Conservation (phyloP, 1,139 yeast genomes). For the Zygoascus hellenicus region DNA sequence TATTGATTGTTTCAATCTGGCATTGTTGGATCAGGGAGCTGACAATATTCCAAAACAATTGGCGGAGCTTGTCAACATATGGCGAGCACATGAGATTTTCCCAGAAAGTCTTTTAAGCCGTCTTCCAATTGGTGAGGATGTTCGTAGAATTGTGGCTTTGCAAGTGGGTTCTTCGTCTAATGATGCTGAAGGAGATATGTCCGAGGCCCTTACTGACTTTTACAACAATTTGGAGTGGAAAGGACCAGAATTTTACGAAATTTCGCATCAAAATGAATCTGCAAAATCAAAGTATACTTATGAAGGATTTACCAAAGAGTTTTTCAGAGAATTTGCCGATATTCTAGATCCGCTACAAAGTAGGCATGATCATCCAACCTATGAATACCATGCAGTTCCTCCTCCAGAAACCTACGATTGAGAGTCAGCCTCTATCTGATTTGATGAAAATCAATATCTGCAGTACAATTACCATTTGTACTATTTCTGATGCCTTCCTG, state of each 20-base stretch:
- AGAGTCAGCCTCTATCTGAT: not conserved
- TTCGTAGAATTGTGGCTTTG: not conserved
- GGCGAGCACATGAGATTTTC: slow-evolving; percentile 13
- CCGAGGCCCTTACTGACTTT: slow-evolving; percentile 15
- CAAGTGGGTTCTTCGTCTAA: not conserved
- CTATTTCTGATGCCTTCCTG: too few relatives aligned
- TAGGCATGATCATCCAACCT: not conserved
- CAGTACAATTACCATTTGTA: too few relatives aligned
- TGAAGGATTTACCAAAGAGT: slow-evolving; percentile 24
- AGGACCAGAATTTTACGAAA: slow-evolving; percentile 12
- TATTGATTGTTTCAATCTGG: too few relatives aligned
- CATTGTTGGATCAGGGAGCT: too few relatives aligned
- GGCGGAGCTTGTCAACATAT: slow-evolving; percentile 15
- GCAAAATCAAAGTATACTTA: slow-evolving; percentile 15
- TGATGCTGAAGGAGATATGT: not conserved
- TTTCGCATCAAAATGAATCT: slow-evolving; percentile 3
- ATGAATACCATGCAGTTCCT: slow-evolving; percentile 8
- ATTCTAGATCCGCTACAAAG: slow-evolving; percentile 1
- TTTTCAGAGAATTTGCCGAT: slow-evolving; percentile 11
- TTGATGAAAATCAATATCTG: too few relatives aligned
- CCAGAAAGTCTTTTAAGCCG: not conserved
- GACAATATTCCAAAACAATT: slow-evolving; percentile 5
- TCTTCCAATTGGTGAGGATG: slow-evolving; percentile 7
- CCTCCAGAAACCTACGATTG: slow-evolving; percentile 9
- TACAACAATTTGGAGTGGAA: slow-evolving; percentile 13